A percentile compares a stretch with the other conserved stretches of the same genome.
phyloP scores from a whole-genome alignment of 257 asterid species.

The Gentiana macrophylla region DNA sequence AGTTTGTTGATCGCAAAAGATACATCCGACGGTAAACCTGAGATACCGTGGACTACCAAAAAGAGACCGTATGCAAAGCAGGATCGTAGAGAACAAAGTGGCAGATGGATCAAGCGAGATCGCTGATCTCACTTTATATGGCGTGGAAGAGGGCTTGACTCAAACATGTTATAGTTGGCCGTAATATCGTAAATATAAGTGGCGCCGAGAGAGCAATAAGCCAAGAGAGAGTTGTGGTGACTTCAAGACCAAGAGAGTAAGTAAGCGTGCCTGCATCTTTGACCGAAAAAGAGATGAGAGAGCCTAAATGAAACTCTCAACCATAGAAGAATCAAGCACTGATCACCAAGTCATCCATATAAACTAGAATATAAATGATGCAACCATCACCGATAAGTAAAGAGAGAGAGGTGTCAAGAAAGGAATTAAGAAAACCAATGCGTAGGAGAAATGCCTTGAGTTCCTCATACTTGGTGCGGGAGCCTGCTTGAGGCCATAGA shows the following conservation, averaged over 20 bases:
- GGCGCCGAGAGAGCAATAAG: not conserved
- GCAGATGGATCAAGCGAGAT: not conserved
- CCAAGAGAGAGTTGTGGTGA: not conserved
- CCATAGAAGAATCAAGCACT: not conserved
- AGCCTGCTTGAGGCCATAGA: too few species aligned
- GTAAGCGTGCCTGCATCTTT: not conserved
- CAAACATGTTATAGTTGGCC: not conserved
- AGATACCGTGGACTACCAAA: not conserved
- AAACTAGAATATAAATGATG: not conserved
- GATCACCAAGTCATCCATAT: not conserved
- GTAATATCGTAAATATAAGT: not conserved
- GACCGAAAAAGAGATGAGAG: not conserved
- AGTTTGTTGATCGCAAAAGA: not conserved
- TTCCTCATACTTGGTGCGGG: not conserved
- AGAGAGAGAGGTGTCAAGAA: not conserved
- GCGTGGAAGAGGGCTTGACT: not conserved
- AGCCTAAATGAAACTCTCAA: not conserved
- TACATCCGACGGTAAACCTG: not conserved
- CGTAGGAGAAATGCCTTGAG: not conserved
- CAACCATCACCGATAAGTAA: not conserved
- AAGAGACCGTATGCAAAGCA: not conserved
- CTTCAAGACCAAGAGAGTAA: not conserved
- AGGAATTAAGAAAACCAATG: not conserved
- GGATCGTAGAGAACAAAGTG: not conserved
- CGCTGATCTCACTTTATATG: not conserved